Conservation (phyloP, 2,329 filamentous ascomycete species). For the Waltergamsia citrina region DNA sequence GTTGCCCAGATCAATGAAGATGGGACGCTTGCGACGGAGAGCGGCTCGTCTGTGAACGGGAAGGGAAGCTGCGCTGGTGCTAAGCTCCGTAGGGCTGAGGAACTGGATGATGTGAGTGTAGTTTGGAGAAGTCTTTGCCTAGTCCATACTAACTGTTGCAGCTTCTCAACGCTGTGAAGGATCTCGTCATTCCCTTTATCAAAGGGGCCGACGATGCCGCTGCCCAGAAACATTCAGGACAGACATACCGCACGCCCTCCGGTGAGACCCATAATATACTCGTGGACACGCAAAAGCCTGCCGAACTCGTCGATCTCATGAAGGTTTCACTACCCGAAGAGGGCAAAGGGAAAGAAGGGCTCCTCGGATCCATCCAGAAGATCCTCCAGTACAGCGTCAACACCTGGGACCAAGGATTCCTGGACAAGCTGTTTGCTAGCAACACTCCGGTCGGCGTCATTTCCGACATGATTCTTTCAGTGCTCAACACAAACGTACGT, state of each 20-base stretch:
- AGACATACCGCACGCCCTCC: constrained; percentile 28
- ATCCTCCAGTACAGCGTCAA: constrained; percentile 85
- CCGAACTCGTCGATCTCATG: constrained; percentile 44
- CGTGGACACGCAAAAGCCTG: constrained; percentile 52
- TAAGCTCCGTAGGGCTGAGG: constrained; percentile 27
- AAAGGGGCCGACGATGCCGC: constrained; percentile 57
- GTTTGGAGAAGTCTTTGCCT: background rate
- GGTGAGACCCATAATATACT: constrained; percentile 44
- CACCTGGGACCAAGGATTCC: constrained; percentile 95
- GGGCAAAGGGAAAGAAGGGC: constrained; percentile 59
- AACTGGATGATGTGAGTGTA: constrained; percentile 34
- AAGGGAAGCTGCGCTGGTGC: constrained; percentile 1
- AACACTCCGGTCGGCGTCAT: constrained; percentile 84
- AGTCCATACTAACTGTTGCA: constrained; percentile 22
- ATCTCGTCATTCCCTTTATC: constrained; percentile 63
- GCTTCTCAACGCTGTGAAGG: constrained; percentile 60
- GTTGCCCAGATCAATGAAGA: constrained; percentile 2
- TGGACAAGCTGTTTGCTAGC: constrained; percentile 90
- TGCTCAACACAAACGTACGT: constrained; percentile 80
- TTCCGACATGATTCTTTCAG: constrained; percentile 73
- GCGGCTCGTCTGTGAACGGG: background rate
- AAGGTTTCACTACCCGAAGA: constrained; percentile 48
- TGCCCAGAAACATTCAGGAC: constrained; percentile 38
- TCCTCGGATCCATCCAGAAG: constrained; percentile 60
- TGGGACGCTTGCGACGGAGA: constrained; percentile 3